Base-by-base conservation (phyloP, 768 basidiomycete species). In the Boletus reticuloceps region DNA sequence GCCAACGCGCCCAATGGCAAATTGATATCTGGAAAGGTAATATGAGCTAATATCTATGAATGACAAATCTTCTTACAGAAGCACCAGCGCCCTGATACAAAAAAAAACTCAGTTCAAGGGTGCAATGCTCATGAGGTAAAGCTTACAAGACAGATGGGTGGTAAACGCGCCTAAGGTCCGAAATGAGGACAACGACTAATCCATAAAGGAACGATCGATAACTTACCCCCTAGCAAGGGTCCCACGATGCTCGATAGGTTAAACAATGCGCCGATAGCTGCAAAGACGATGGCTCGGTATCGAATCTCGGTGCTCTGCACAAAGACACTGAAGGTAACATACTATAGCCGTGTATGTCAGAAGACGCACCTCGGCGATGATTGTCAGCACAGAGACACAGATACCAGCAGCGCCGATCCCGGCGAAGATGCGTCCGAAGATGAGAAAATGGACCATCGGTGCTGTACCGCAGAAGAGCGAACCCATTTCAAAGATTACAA, bases 361-460 rank as follows among this genome's bases (percentile, higher is more conserved):
- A n/a, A 37, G 7, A 55, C 48, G 22, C 13, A 53, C 60, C 27
- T 61, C 39, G 6, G 58, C 58, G 25, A 56, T 43, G 39, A 59
- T 54, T 2, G 60, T 61, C 39, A 61, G 31, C 37, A 56, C 60
- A 42, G 54, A 56, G 13, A 61, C 49, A 14, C 45, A 73, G 46
- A 88, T 82, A 3, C 84, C 86, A 7, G 85, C 85, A 53, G 85
- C 86, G 17, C 88, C 86, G 1, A 83, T 77, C 22, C 86, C 86
- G 39, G 86, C 81, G 31, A 88, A 70, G 13, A 83, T 84, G 40
- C 86, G 77, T 52, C 84, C 83, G 3, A 87, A 74, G 58, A 89
- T 87, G 44, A 90, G 72, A 60, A 86, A 76, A 12, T 83, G 70
- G 54, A 86, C 85, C 3, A 69, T 79, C 58, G 75, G 77, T 4